These are phyloP conservation scores for Malania oleifera DNA, from an alignment of 164 flowering plant species.

Conservation along the genomic window DNA sequence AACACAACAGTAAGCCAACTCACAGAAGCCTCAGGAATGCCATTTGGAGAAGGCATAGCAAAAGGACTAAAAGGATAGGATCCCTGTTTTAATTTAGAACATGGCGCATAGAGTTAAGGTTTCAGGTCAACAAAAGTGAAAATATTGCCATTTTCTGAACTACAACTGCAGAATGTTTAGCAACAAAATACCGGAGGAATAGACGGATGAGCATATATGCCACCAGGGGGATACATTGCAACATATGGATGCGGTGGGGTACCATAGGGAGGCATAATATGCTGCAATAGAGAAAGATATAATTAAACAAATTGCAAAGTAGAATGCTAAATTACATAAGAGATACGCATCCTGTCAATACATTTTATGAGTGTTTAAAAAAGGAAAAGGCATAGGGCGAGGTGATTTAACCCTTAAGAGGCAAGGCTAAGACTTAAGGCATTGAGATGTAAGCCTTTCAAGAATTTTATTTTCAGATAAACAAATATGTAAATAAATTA, in stretches of 20 bases:
- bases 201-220: slow-evolving; percentile 85
- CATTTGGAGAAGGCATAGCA: slow-evolving; percentile 90
- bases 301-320: neutral
- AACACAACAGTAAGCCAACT: slow-evolving; percentile 24
- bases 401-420: no score
- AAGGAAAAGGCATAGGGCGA: no score
- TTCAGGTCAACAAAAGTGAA: slow-evolving; percentile 2
- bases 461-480: no score
- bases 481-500: no score
- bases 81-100: slow-evolving; percentile 47
- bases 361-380: no score
- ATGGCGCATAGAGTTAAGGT: neutral
- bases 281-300: slow-evolving; percentile 47
- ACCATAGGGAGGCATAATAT: slow-evolving; percentile 91
- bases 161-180: slow-evolving; percentile 2
- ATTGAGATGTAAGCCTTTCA: no score
- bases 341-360: neutral
- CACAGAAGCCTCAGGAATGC: slow-evolving; percentile 75
- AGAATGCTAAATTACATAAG: neutral
- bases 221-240: slow-evolving; percentile 97
- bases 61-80: slow-evolving; percentile 88
- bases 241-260: slow-evolving; percentile 95
- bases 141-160: neutral
- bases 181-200: slow-evolving; percentile 68
- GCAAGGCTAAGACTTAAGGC: no score